These are phyloP conservation scores for Saussurea involucrata DNA, from an alignment of 129 eudicot species.

Conservation along the genomic window DNA sequence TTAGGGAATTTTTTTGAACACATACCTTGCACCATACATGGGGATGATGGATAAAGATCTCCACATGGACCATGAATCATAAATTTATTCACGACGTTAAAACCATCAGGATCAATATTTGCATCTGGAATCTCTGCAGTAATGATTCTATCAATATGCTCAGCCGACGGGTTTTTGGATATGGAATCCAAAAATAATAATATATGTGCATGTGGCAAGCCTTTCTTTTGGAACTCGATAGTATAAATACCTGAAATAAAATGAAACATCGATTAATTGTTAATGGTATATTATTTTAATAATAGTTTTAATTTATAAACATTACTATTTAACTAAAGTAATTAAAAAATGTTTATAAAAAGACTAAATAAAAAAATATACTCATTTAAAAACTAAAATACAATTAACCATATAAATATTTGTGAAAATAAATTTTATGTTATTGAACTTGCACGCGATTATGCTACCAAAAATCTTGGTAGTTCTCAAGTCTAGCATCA, in stretches of 20 bases:
- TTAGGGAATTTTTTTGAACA: slow-evolving; percentile 16
- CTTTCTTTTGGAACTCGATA: not conserved
- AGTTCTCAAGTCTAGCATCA: not conserved
- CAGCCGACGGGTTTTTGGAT: no score
- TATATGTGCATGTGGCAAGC: not conserved
- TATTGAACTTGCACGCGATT: not conserved
- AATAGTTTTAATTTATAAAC: no score
- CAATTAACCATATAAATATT: no score
- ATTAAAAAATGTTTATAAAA: no score
- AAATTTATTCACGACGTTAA: not conserved
- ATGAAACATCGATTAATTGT: not conserved
- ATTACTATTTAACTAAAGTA: no score
- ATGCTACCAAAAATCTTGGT: not conserved
- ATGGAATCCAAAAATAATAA: not conserved
- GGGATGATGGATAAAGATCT: not conserved
- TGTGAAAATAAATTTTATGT: no score
- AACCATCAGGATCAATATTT: not conserved
- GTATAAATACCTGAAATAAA: not conserved
- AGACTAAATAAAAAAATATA: no score
- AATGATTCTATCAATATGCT: no score
- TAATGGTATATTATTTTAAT: no score
- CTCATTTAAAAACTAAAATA: no score
- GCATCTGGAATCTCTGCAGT: not conserved
- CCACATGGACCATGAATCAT: slow-evolving; percentile 30
- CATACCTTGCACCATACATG: slow-evolving; percentile 8